Base-by-base conservation (phyloP, 352 stramenopile species). In the Halophytophthora batemanensis region DNA sequence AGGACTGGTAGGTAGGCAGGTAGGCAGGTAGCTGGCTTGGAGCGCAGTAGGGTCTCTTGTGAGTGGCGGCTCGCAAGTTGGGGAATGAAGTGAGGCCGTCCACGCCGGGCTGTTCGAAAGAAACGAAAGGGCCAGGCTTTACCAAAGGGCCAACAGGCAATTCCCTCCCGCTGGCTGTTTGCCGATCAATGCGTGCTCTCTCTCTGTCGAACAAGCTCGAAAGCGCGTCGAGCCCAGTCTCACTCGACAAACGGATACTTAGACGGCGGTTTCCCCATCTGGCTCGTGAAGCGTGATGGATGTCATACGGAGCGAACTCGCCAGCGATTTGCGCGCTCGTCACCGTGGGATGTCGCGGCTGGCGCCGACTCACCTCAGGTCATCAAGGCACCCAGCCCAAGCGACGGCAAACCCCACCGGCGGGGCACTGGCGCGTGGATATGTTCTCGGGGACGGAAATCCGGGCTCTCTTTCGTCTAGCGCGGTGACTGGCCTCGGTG, bases 271-370 rank as follows among this genome's bases (percentile, higher is more conserved):
- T 6, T 38, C 11, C 33, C 33, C 10, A 17, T 39, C 59, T 47
- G 51, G 60, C 48, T 60, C 50, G 50, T 10, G 55, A 57, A 70
- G 56, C 61, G 51, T 70, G 61, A 64, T 58, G 52, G 52, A 66
- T 61, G 57, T 71, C 52, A 64, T 66, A 70, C 50, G 49, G 43
- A 49, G 23, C 29, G 40, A 8, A 31, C 21, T 44, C 39, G 15
- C 5, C 36, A 22, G 37, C 45, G 62, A 71, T 71, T 63, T 71
- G 57, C 44, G 25, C 42, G 52, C 52, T 66, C 50, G 56, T 62
- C 47, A 66, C 17, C 19, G 40, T 45, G 40, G 40, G 40, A 45
- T 34, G 28, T 45, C 45, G 23, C 33, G 23, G 36, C 59, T 41
- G 45, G 38, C 28, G 45, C 33, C 35, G 33, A 29, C 53, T 64